Conservation (phyloP, 2,329 filamentous ascomycete species). For the Aspergillus clavatus region DNA sequence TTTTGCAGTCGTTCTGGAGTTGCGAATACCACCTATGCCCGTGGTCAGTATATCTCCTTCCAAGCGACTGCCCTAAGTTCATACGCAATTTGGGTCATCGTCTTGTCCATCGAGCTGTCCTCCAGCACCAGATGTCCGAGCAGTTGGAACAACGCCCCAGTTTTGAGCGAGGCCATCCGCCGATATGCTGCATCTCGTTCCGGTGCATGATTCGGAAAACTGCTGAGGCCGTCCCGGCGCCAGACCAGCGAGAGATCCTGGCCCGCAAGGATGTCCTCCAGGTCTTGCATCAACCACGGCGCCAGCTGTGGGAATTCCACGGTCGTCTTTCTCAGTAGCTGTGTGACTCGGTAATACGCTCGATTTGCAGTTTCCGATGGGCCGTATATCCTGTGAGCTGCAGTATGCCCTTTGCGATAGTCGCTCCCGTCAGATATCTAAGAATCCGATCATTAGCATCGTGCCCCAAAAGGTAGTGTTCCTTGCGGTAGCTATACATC, state of each 20-base stretch:
- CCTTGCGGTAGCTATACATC: conserved; percentile 18
- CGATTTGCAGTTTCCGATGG: conserved; percentile 20
- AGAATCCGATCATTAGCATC: background rate
- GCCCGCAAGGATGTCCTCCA: conserved; percentile 20
- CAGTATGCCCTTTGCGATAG: conserved; percentile 17
- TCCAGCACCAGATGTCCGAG: conserved; percentile 17
- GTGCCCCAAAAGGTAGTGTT: background rate
- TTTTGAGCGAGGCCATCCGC: conserved; percentile 18
- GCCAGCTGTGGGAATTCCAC: conserved; percentile 12
- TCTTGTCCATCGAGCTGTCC: conserved; percentile 13
- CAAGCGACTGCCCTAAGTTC: background rate
- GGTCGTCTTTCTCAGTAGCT: conserved; percentile 15
- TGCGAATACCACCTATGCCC: conserved; percentile 20
- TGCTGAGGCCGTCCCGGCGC: conserved; percentile 17
- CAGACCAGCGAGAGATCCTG: conserved; percentile 21
- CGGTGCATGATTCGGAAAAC: conserved; percentile 6
- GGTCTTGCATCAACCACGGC: conserved; percentile 15
- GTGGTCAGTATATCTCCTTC: background rate
- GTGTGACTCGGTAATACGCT: conserved; percentile 20
- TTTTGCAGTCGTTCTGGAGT: conserved; percentile 23
- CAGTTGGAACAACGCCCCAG: conserved; percentile 18
- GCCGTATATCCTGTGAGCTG: conserved; percentile 18
- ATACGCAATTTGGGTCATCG: conserved; percentile 17
- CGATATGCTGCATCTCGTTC: conserved; percentile 14
- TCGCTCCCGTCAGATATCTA: conserved; percentile 20